A percentile compares a stretch with the other conserved stretches of the same genome.
Conservation (phyloP, 2,329 filamentous ascomycete species). For the Magnaporthiopsis poae region DNA sequence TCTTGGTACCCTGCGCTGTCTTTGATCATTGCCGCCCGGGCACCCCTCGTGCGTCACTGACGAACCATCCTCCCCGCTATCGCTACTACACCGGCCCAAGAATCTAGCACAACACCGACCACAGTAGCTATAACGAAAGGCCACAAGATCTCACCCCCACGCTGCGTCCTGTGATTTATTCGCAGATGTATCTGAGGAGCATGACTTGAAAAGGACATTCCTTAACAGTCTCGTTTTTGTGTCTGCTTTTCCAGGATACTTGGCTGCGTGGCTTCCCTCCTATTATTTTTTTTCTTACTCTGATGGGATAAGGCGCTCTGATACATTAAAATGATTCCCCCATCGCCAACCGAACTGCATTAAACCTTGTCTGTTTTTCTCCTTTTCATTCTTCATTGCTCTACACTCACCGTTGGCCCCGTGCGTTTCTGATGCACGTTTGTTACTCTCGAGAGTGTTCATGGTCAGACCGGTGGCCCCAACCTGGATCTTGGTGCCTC, state of each 20-base stretch:
- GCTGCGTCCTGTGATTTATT: neutral
- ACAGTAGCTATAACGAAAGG: neutral
- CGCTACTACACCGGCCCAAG: neutral
- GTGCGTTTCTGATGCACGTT: too few species aligned
- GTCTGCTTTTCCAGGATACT: neutral
- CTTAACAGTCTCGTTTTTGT: neutral
- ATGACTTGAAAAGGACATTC: neutral
- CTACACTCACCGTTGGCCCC: neutral
- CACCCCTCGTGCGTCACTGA: too few species aligned
- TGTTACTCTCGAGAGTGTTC: neutral
- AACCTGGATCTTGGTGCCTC: neutral
- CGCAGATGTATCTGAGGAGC: slow-evolving; percentile 3
- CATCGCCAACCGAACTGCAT: neutral
- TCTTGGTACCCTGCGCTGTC: neutral
- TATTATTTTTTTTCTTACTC: neutral
- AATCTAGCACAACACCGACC: neutral
- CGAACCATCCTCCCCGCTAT: neutral
- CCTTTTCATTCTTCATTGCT: neutral
- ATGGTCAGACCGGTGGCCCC: too few species aligned
- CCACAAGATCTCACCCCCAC: neutral
- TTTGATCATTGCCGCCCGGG: neutral
- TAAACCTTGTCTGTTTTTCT: neutral
- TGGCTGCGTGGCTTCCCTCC: neutral
- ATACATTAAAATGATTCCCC: neutral
- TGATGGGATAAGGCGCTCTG: neutral